These are phyloP conservation scores for Collybia sordida DNA, from an alignment of 768 basidiomycete genomes.

Conservation along the genomic window DNA sequence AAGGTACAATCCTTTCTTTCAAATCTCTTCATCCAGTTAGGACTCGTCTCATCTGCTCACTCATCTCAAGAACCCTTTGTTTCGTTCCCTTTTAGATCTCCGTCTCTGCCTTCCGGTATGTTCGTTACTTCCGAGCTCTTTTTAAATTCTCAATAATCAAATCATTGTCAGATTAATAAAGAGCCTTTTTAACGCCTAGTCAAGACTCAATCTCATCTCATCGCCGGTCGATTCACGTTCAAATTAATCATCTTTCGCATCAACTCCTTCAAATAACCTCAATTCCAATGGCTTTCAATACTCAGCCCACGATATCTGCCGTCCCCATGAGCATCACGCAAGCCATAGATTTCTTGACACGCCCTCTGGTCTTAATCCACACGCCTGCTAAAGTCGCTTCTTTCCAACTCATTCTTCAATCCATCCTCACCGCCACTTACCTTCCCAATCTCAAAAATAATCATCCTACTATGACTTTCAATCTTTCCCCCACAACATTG, in stretches of 20 bases:
- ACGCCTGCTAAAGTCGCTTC: slow-evolving; percentile 19
- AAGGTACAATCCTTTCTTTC: too few species aligned
- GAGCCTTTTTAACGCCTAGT: not conserved
- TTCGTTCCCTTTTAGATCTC: slow-evolving; percentile 1
- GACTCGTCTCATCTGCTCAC: too few species aligned
- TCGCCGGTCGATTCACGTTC: slow-evolving; percentile 1
- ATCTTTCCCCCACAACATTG: slow-evolving; percentile 23
- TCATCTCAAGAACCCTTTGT: not conserved
- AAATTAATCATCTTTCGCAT: not conserved
- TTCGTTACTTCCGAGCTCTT: too few species aligned
- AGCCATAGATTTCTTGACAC: slow-evolving; percentile 35
- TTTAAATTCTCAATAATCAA: too few species aligned
- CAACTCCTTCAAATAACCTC: not conserved
- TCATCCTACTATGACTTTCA: slow-evolving; percentile 18
- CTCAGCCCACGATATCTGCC: not conserved
- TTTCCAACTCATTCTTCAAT: slow-evolving; percentile 29
- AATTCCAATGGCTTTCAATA: slow-evolving; percentile 1
- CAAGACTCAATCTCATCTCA: not conserved
- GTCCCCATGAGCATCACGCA: not conserved
- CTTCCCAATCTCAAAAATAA: slow-evolving; percentile 9
- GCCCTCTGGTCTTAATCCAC: slow-evolving; percentile 29
- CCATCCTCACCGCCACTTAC: slow-evolving; percentile 24
- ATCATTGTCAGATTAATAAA: too few species aligned
- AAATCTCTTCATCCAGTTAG: too few species aligned
- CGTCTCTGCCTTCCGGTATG: not conserved